Evolutionary conservation across 768 basidiomycete species (phyloP), one percentile per base, ranked within the genome.

Genomic region (Pisolithus microcarpus): DNA sequence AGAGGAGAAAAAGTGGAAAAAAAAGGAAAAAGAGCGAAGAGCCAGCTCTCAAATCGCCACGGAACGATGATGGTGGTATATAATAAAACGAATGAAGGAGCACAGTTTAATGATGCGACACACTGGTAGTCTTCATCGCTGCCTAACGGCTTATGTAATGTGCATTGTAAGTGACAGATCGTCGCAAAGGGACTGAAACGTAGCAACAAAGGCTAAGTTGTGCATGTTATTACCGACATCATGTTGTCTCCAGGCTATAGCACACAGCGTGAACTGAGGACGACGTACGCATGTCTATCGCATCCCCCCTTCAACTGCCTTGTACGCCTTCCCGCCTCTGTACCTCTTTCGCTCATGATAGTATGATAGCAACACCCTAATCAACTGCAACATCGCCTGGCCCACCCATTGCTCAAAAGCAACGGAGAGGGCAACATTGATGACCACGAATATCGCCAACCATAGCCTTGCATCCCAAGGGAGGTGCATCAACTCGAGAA

Each of bases 401-500:
- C 81, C 72, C 4, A 78, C 80, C 83, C 84, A 91, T 48, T 76
- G 75, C 66, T 99, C 96, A 58, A 85, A 95, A 0, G 69, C 75
- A 63, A 87, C 70, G 9, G 87, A 91, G 19, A 81, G 58, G 5
- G 71, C 72, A 21, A 91, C 77, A 70, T 98, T 98, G 46, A 81
- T 64, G 43, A 76, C 67, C 5, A 84, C 85, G 23, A 79, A 82
- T 4, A 74, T 60, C 19, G 91, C 71, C n/a, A 99, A 72, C 59
- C 81, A 78, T 52, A 78, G 64, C 50, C 88, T 82, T 55, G 82
- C 94, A 24, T 75, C 60, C 44, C 76, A 61, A 2, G 91, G 88
- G 16, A 98, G 69, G 11, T 75, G 65, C 77, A 94, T 83, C 61
- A 98, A 74, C 56, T 86, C 84, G 43, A 99, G 75, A 40, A 92